Evolutionary conservation across 768 basidiomycete genomes (phyloP), one percentile per base, ranked within the genome.

Genomic region (Mycena capillaripes): DNA sequence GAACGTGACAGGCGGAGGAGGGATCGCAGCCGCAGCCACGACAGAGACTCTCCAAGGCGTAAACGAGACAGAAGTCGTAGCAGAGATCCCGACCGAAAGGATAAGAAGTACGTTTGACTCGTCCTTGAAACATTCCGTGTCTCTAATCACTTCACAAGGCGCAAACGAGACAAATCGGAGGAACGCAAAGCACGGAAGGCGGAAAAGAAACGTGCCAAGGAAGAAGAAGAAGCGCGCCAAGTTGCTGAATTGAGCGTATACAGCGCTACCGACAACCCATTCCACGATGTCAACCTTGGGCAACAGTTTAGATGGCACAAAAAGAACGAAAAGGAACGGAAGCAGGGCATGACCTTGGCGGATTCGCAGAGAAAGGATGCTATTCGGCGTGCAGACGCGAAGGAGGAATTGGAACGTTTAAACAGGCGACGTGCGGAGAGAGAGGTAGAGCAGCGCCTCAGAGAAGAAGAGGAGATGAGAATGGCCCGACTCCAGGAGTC

Each of bases 231-330:
- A 78, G 93, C 95, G 27, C 92, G 97, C 30, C 92, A 94, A 76
- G 93, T 98, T 19, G 96, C 96, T 12, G 97, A 99, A 82, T 89
- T 99, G 50, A 97, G 96, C 75, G 93, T 98, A 75, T 99, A 99
- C 86, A 97, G 96, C 75, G 95, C 97, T 56, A 92, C 92, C 16
- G 97, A 99, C 86, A 99, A 99, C 79, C 98, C 98, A 0, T 99
- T 99, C 86, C 96, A 98, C 83, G 98, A 99, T 77, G 92, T 95
- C 72, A 98, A 99, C 81, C 92, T 99, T 36, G 93, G 92, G 25
- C 95, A 98, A 79, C 96, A 97, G 80, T 99, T 99, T 82, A 92
- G 94, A 69, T 99, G 98, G 98, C 95, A 97, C 84, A 99, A 99
- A 88, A 99, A 99, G 86, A 90, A 91, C 30, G 98, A 99, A 81